Conservation (phyloP, 768 basidiomycete species). For the Boletellus emodensis region DNA sequence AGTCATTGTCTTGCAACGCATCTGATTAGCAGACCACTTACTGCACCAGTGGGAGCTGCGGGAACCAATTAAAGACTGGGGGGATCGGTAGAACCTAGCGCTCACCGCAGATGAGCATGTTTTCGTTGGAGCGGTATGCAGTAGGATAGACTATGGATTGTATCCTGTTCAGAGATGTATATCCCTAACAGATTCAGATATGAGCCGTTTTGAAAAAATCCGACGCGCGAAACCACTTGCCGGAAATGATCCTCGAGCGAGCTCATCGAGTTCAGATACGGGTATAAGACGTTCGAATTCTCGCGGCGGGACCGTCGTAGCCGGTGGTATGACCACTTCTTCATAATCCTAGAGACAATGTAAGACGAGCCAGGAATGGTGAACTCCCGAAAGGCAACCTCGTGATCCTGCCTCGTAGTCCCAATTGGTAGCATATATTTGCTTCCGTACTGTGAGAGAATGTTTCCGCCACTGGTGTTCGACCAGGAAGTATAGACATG, state of each 20-base stretch:
- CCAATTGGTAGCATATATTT: slow-evolving; percentile 82
- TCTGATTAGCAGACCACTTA: slow-evolving; percentile 38
- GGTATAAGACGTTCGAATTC: slow-evolving; percentile 65
- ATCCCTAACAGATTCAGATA: slow-evolving; percentile 52
- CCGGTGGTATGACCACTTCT: slow-evolving; percentile 87
- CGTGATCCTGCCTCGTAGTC: slow-evolving; percentile 60
- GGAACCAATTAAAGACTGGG: neutral
- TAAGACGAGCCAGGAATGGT: slow-evolving; percentile 4
- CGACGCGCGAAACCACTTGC: slow-evolving; percentile 39
- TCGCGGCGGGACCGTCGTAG: slow-evolving; percentile 70
- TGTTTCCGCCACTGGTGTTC: slow-evolving; percentile 52
- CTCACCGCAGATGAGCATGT: slow-evolving; percentile 68
- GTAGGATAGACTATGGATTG: slow-evolving; percentile 94
- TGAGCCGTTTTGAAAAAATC: neutral
- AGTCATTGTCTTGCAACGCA: slow-evolving; percentile 3
- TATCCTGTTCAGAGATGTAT: slow-evolving; percentile 82
- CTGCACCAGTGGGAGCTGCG: slow-evolving; percentile 95
- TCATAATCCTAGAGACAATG: slow-evolving; percentile 64
- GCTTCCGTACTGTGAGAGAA: slow-evolving; percentile 65
- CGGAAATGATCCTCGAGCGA: slow-evolving; percentile 81
- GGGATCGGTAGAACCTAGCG: neutral
- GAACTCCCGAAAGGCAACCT: slow-evolving; percentile 43
- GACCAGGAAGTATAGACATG: slow-evolving; percentile 81
- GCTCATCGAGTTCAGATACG: slow-evolving; percentile 67
- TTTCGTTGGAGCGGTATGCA: slow-evolving; percentile 94